Evolutionary conservation across 768 basidiomycete genomes (phyloP).

Genomic region (Panaeolus papilionaceus): DNA sequence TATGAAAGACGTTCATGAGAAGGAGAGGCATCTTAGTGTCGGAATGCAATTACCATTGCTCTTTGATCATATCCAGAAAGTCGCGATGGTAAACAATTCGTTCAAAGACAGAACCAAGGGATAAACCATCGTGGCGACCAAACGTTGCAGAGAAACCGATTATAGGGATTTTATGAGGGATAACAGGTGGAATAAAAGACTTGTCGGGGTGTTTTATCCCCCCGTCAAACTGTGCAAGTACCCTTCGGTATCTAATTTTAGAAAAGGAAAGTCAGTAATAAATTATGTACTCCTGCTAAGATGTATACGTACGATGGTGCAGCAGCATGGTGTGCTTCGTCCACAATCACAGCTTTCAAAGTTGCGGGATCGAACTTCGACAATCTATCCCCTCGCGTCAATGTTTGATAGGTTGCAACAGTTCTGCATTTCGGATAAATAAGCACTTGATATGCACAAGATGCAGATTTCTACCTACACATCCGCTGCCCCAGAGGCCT

Average conservation of each 20-base stretch:
- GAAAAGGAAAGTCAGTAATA: conserved; percentile 11
- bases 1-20: conserved; percentile 23
- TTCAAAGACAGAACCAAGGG: conserved; percentile 88
- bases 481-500: conserved; percentile 82
- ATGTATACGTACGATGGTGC: conserved; percentile 74
- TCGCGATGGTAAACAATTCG: conserved; percentile 92
- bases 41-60: conserved; percentile 68
- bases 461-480: conserved; percentile 57
- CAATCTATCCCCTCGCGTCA: conserved; percentile 66
- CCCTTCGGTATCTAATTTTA: conserved; percentile 67
- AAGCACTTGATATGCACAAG: conserved; percentile 1
- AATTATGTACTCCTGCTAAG: neutral
- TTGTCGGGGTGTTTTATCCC: conserved; percentile 63
- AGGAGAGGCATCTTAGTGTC: neutral
- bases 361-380: conserved; percentile 73
- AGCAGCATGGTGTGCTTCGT: conserved; percentile 96
- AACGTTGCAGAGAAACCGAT: conserved; percentile 97
- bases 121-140: conserved; percentile 88
- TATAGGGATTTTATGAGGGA: conserved; percentile 70
- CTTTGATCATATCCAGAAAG: conserved; percentile 91
- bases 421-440: conserved; percentile 54
- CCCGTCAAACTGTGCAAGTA: conserved; percentile 84
- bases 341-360: conserved; percentile 82
- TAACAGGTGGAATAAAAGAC: conserved; percentile 38
- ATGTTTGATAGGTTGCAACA: conserved; percentile 89